Base-by-base conservation (phyloP, 1,139 yeast genomes). In the Zygosaccharomyces sapae region DNA sequence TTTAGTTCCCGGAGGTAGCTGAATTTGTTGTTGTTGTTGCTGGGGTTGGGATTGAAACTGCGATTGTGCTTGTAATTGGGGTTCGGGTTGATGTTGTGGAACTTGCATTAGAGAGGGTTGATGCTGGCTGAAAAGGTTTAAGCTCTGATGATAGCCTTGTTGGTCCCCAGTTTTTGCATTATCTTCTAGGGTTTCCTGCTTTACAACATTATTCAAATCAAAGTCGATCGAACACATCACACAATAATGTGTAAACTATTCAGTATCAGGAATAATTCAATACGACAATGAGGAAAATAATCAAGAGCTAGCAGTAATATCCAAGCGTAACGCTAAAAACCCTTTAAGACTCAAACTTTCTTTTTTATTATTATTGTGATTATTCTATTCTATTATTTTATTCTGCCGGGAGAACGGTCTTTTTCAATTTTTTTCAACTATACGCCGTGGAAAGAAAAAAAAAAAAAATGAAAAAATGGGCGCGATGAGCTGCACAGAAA, bases 1-100 rank as follows among this genome's bases (percentile, higher is more conserved):
- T 43, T 61, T 60, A 31, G 40, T 52, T 24, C 33, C 46, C 41
- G 27, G 31, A 9, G 43, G 40, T 27, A 33, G 27, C 19, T 27
- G 35, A 30, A 41, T 33, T 9, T 24, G 35, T 12, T 19, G 41
- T 18, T n/a, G 18, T 12, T 38, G 41, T 10, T 22, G 31, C 30
- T 22, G 31, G 20, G 13, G 40, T 10, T 37, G 33, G 20, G 16
- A 31, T 12, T 25, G 20, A n/a, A 8, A 10, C 12, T 22, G 22
- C 5, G 18, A 18, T 29, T 38, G 41, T 4, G 20, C 10, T 22
- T 38, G 41, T 31, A 12, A 13, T 5, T 31, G 34, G 8, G 34
- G 18, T 3, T 12, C 9, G 7, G 34, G 8, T 4, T 31, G 34
- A 3, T 31, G 16, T 12, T 31, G 34, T 6, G 13, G 18, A 12